Evolutionary conservation across 2,329 filamentous ascomycete genomes (phyloP).

Genomic region (Cladosporium sphaerospermum): DNA sequence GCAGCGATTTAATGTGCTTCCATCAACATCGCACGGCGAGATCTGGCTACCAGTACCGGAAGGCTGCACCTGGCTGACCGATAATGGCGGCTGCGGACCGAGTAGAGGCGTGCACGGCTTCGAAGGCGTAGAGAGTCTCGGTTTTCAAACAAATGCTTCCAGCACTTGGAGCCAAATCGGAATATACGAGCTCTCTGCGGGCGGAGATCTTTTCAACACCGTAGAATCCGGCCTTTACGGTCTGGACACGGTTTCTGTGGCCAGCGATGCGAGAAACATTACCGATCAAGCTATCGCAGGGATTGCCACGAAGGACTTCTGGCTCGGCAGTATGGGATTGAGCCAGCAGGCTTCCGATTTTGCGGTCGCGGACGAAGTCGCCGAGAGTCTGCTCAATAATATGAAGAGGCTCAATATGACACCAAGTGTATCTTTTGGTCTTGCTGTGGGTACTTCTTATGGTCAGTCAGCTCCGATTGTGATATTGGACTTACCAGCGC

Average conservation of each 20-base stretch:
- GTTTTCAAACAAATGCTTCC: conserved; percentile 25
- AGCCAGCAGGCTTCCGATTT: conserved; percentile 33
- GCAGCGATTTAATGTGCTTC: conserved; percentile 15
- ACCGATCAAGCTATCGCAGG: conserved; percentile 32
- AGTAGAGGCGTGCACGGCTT: conserved; percentile 17
- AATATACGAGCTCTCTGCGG: conserved; percentile 26
- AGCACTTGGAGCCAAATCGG: conserved; percentile 29
- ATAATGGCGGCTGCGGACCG: conserved; percentile 17
- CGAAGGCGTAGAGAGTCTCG: conserved; percentile 38
- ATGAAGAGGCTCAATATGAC: conserved; percentile 20
- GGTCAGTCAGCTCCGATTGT: background rate
- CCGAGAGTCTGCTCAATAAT: conserved; percentile 26
- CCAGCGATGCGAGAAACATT: conserved; percentile 15
- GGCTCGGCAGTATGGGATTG: conserved; percentile 32
- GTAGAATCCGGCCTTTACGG: conserved; percentile 37
- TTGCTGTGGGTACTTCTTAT: conserved; percentile 32
- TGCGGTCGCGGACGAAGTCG: conserved; percentile 26
- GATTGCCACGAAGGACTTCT: conserved; percentile 31
- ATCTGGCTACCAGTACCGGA: conserved; percentile 30
- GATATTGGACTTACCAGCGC: background rate
- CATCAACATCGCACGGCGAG: conserved; percentile 28
- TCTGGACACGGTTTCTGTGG: conserved; percentile 29
- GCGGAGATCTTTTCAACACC: conserved; percentile 43
- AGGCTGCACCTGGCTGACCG: conserved; percentile 26
- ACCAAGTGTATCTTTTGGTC: conserved; percentile 32